Conservation (phyloP, 2,329 filamentous ascomycete genomes). For the Microcyclospora tardicrescens region DNA sequence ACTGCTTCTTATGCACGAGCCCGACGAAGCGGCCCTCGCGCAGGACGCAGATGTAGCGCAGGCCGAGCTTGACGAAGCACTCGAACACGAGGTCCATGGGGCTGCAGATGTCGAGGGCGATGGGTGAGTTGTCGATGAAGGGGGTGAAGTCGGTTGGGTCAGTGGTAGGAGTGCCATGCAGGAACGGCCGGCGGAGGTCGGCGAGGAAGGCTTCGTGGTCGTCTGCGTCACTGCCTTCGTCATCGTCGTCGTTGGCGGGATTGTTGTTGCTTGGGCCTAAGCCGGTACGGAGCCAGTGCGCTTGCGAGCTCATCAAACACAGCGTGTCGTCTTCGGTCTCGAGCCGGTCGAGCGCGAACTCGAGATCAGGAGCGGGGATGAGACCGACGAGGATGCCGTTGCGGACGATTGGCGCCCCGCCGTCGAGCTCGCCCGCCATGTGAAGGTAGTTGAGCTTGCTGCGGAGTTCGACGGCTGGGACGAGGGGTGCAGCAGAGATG, state of each 20-base stretch:
- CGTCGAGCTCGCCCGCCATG: slow-evolving; percentile 76
- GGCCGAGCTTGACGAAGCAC: slow-evolving; percentile 84
- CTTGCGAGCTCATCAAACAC: slow-evolving; percentile 67
- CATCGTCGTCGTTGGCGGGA: slow-evolving; percentile 3
- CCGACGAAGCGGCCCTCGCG: slow-evolving; percentile 76
- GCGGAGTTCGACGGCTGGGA: slow-evolving; percentile 64
- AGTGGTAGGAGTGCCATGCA: slow-evolving; percentile 13
- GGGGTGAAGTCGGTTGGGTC: slow-evolving; percentile 77
- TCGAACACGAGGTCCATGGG: slow-evolving; percentile 95
- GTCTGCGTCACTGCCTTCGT: slow-evolving; percentile 32
- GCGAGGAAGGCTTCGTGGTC: neutral
- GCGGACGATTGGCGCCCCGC: slow-evolving; percentile 75
- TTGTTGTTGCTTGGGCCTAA: slow-evolving; percentile 3
- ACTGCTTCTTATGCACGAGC: slow-evolving; percentile 91
- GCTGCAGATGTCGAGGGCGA: slow-evolving; percentile 75
- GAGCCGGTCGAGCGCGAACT: slow-evolving; percentile 80
- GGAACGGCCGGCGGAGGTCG: neutral
- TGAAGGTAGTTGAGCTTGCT: slow-evolving; percentile 72
- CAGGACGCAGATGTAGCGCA: slow-evolving; percentile 84
- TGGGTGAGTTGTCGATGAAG: slow-evolving; percentile 82
- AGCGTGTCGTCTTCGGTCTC: slow-evolving; percentile 55
- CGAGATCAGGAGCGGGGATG: slow-evolving; percentile 86
- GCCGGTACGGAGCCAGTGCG: slow-evolving; percentile 18
- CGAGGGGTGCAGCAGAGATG: slow-evolving; percentile 67
- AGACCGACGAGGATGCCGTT: slow-evolving; percentile 71